phyloP scores from a whole-genome alignment of 768 basidiomycete species.

The Tylopilus felleus region DNA sequence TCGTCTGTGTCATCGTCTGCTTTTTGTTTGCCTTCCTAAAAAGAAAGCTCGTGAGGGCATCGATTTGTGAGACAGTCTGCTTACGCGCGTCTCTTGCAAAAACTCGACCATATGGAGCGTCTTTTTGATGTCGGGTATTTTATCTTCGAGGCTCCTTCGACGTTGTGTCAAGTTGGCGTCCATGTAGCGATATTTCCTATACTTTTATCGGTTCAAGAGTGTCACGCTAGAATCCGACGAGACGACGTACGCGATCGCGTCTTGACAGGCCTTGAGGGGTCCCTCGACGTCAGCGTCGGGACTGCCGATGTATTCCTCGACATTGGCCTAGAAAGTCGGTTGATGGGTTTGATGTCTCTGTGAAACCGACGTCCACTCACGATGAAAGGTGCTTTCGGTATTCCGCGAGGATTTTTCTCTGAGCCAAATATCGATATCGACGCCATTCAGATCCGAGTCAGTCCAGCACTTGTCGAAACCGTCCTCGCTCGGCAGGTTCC shows the following conservation, averaged over 20 bases:
- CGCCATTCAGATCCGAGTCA: constrained; percentile 16
- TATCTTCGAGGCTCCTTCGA: constrained; percentile 77
- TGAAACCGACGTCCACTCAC: constrained; percentile 43
- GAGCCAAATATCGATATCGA: constrained; percentile 31
- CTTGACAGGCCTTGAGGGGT: constrained; percentile 79
- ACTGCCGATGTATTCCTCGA: constrained; percentile 82
- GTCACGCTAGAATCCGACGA: constrained; percentile 4
- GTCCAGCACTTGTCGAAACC: too few relatives aligned
- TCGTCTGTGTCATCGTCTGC: constrained; percentile 38
- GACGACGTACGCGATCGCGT: constrained; percentile 82
- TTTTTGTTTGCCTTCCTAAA: constrained; percentile 59
- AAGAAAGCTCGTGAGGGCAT: background rate
- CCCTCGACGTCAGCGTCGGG: constrained; percentile 74
- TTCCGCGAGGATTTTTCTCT: constrained; percentile 84
- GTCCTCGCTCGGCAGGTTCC: constrained; percentile 19
- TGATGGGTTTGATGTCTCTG: background rate
- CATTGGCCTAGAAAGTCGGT: constrained; percentile 60
- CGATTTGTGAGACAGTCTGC: constrained; percentile 18
- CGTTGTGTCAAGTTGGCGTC: constrained; percentile 81
- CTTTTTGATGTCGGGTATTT: constrained; percentile 95
- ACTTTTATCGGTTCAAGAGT: constrained; percentile 26
- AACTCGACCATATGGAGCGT: constrained; percentile 88
- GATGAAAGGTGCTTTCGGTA: constrained; percentile 93
- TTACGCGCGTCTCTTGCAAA: constrained; percentile 66
- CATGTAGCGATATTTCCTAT: constrained; percentile 99